Evolutionary conservation across 345 rosid genomes (phyloP).

Genomic region (Syzygium aqueum): DNA sequence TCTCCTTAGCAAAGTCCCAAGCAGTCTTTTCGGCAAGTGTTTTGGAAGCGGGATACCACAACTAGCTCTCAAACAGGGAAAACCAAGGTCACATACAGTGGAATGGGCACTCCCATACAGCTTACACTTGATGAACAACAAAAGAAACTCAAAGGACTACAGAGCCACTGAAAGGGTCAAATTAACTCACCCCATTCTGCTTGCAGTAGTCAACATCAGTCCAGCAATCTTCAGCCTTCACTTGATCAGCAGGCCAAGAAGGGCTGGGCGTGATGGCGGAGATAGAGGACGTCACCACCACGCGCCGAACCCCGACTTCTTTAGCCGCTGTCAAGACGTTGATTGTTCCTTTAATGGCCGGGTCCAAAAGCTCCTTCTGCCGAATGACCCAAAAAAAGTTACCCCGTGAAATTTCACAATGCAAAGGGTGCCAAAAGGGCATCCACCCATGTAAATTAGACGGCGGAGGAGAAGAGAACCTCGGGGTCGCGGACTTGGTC

Average conservation of each 20-base stretch:
- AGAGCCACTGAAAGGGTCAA: background rate
- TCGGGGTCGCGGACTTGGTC: constrained; percentile 68
- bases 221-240: constrained; percentile 84
- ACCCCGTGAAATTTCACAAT: background rate
- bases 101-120: background rate
- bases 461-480: constrained; percentile 17
- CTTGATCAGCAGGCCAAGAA: constrained; percentile 67
- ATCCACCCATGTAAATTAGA: background rate
- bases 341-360: constrained; percentile 75
- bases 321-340: constrained; percentile 76
- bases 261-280: constrained; percentile 84
- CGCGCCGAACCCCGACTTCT: constrained; percentile 65
- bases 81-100: background rate
- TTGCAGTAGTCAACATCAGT: constrained; percentile 64
- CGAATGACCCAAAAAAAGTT: background rate
- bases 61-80: constrained; percentile 15
- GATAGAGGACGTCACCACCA: constrained; percentile 76
- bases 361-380: constrained; percentile 75
- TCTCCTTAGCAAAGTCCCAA: constrained; percentile 74
- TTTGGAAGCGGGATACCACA: constrained; percentile 88
- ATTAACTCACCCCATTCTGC: constrained; percentile 45
- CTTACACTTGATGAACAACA: background rate
- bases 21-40: constrained; percentile 90
- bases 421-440: background rate
- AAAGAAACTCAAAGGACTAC: no score